Evolutionary conservation across 2,329 filamentous ascomycete species (phyloP), one percentile per base, ranked within the genome.

Genomic region (Trichoderma hamatum): DNA sequence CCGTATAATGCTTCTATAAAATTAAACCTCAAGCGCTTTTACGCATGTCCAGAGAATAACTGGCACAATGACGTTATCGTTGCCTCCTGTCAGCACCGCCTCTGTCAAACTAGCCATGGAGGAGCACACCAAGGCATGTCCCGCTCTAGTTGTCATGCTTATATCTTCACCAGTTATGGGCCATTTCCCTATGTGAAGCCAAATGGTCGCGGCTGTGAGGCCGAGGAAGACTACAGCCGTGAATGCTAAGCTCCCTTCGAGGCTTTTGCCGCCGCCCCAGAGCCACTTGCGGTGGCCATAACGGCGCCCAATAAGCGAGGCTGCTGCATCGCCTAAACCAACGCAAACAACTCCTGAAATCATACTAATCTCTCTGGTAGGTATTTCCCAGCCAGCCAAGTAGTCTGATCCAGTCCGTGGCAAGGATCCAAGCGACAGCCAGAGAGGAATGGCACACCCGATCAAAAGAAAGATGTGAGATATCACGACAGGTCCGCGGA

Each of bases 51-150:
- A 99, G 70, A 99, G 81, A 62, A 97, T 89, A 69, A 99, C 89
- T 4, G 96, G 96, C 72, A 98, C 95, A 72, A 98, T 90, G 21
- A 99, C 96, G 83, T 99, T 99, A 84, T 99, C 96, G 80, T 99
- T 99, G 34, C 95, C 96, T 2, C 96, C 96, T 16, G 96, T 98
- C 72, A 99, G 82, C 58, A 97, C 95, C 30, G 96, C 94, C 82
- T 99, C 96, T 64, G 96, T 97, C 73, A 97, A 84, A 79, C 94
- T 97, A 32, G 94, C 93, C 69, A 94, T 88, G 52, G 86, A 85
- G 7, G 92, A 94, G 72, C 94, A 96, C 59, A 92, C 76, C 5
- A 84, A 82, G 13, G 91, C 89, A 76, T 95, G 96, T 5, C 89
- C 88, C 72, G 89, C 83, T 51, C 76, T 73, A 7, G 56, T 70